Base-by-base conservation (phyloP, 768 basidiomycete genomes). In the Amanita rubescens region DNA sequence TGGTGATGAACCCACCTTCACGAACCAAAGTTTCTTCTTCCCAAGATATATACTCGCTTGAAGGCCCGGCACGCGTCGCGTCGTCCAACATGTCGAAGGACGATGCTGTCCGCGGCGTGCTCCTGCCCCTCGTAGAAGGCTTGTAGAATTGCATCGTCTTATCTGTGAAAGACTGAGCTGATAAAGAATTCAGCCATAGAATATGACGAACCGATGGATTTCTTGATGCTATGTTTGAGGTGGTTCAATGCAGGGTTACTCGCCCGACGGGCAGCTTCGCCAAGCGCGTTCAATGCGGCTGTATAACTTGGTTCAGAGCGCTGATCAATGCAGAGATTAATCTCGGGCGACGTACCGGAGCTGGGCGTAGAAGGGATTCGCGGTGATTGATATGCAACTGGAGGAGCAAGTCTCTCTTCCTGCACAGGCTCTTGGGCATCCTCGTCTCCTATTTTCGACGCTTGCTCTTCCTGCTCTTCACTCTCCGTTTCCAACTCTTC, bases 101-200 rank as follows among this genome's bases (percentile, higher is more conserved):
- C 49, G 75, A 61, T 32, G 72, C 71, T 17, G 71, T 68, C 2
- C 73, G 69, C 5, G 77, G 71, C 17, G 74, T 75, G 35, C 71
- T 73, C 55, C 71, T 71, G 60, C 70, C 74, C 43, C 71, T 68
- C 25, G 75, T 73, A 1, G 85, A 82, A 2, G 81, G 77, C 63
- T 87, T 89, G 71, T 78, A 85, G 47, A 87, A 66, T 42, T 77
- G 80, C 55, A 85, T 64, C 0, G 84, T 84, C 67, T 84, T 85
- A 62, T 85, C 87, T 88, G 56, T 37, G 45, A 11, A 24, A 24
- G 14, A 46, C 22, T 24, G 15, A 35, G 38, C n/a, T 19, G 25
- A 25, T 33, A n/a, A 41, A 27, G 20, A 15, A 19, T 14, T 11
- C 5, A 48, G 35, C 5, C 39, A 24, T 9, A 27, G 46, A 24